Conservation (phyloP, 257 asterid species). For the Solanum appendiculatum region DNA sequence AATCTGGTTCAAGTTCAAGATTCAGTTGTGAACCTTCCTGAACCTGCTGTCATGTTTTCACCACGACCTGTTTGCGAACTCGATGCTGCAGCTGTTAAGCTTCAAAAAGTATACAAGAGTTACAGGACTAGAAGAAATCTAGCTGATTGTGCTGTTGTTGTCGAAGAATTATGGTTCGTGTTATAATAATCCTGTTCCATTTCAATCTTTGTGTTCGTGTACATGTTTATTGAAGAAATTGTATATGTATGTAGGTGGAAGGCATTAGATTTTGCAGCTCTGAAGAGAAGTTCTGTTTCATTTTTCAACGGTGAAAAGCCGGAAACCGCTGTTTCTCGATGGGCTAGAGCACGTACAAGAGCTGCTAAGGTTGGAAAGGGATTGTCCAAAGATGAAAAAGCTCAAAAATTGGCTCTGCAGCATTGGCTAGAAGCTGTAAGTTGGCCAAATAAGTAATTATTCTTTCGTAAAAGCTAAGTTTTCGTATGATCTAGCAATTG, state of each 20-base stretch:
- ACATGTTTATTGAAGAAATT: not conserved
- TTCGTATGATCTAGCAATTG: not conserved
- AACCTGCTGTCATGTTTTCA: slow-evolving; percentile 51
- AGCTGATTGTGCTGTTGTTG: slow-evolving; percentile 96
- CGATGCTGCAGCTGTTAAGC: slow-evolving; percentile 80
- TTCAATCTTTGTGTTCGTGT: not conserved
- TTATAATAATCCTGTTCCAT: not conserved
- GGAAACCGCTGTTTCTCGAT: slow-evolving; percentile 77
- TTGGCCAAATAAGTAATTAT: not conserved
- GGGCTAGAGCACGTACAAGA: slow-evolving; percentile 94
- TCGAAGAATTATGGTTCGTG: slow-evolving; percentile 89
- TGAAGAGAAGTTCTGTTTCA: slow-evolving; percentile 73
- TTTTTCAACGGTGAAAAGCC: slow-evolving; percentile 72
- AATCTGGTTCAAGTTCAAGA: slow-evolving; percentile 41
- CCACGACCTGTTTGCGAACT: slow-evolving; percentile 73
- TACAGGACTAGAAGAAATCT: slow-evolving; percentile 79
- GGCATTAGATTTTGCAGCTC: slow-evolving; percentile 79
- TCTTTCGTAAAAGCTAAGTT: not conserved
- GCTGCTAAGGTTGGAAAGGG: slow-evolving; percentile 99
- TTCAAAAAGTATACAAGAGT: slow-evolving; percentile 90
- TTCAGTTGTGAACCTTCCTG: slow-evolving; percentile 33
- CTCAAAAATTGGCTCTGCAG: slow-evolving; percentile 79
- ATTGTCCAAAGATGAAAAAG: slow-evolving; percentile 86
- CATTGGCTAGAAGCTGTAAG: slow-evolving; percentile 99
- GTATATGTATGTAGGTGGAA: slow-evolving; percentile 66